Conservation (phyloP, 148 eudicot species). For the Vaccinium corymbosum region DNA sequence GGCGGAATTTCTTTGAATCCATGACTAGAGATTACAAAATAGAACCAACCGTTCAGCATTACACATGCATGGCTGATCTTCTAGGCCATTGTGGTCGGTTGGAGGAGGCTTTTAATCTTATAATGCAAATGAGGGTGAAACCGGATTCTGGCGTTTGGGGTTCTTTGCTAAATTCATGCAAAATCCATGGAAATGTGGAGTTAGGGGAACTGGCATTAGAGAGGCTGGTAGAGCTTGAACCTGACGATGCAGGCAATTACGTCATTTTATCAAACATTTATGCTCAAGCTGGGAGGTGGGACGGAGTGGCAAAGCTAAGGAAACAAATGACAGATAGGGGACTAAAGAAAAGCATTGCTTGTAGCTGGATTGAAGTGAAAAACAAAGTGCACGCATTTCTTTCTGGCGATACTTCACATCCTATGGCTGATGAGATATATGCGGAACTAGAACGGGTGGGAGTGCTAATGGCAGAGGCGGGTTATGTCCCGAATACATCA, state of each 20-base stretch:
- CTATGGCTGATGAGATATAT: conserved; percentile 52
- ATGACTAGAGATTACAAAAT: conserved; percentile 47
- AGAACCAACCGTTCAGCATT: conserved; percentile 53
- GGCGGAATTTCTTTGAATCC: conserved; percentile 45
- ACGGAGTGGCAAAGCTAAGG: conserved; percentile 55
- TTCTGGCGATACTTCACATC: conserved; percentile 51
- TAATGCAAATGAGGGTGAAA: conserved; percentile 38
- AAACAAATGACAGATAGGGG: conserved; percentile 45
- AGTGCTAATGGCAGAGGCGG: conserved; percentile 38
- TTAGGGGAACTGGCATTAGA: conserved; percentile 52
- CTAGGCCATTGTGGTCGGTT: conserved; percentile 54
- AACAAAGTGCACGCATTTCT: conserved; percentile 56
- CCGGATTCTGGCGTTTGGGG: conserved; percentile 66
- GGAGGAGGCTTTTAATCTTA: conserved; percentile 45
- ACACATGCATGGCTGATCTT: conserved; percentile 62
- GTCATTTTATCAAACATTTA: conserved; percentile 59
- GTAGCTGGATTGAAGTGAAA: conserved; percentile 68
- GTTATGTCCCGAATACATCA: conserved; percentile 46
- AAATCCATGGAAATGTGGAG: conserved; percentile 49
- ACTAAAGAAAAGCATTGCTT: conserved; percentile 50
- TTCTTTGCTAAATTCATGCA: conserved; percentile 54
- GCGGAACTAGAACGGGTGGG: conserved; percentile 49
- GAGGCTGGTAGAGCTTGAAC: conserved; percentile 54
- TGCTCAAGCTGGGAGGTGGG: conserved; percentile 67
- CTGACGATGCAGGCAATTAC: conserved; percentile 55